Base-by-base conservation (phyloP, 495 filamentous ascomycete genomes). In the Cladorrhinum samala region DNA sequence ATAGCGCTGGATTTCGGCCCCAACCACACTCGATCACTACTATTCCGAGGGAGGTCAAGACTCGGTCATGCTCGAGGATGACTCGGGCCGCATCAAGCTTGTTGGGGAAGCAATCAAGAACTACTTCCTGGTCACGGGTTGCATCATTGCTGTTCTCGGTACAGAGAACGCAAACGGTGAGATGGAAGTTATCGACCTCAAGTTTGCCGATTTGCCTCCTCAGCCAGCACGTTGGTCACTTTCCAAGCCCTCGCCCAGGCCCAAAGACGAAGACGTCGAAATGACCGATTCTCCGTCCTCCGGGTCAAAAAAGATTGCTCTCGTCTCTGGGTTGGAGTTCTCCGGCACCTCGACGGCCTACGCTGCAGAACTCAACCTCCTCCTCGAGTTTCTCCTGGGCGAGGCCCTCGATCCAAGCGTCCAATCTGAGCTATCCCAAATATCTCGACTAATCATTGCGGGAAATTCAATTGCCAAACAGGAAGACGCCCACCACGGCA, bases 141-240 rank as follows among this genome's bases (percentile, higher is more conserved):
- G 86, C 54, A 87, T 97, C 51, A 77, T 96, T 37, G 91, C 91
- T 11, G 91, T 87, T 0, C 77, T 99, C 71, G 94, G 94, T 33
- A 95, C 90, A 0, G 94, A 99, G 63, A 95, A 94, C 56, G 74
- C 77, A 23, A 83, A 93, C 70, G 94, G 94, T 39, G 88, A 94
- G 56, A 93, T 99, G 50, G 87, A 97, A 57, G 87, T 95, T 3
- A 78, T 97, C 21, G 91, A 95, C 67, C 74, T 95, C 49, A 86
- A 88, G 60, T 80, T 95, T 24, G 87, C 94, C 8, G 90, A 95
- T 64, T 70, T 99, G 2, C 76, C 93, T 9, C 82, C 81, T 0
- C 93, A 96, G 60, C 85, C 88, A 20, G 74, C 77, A 44, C 83
- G 90, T 33, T 95, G 89, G 90, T 79, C 83, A 27, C 72, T 77